These are phyloP conservation scores for Lindgomyces ingoldianus DNA, from an alignment of 495 filamentous ascomycete genomes.

Conservation along the genomic window DNA sequence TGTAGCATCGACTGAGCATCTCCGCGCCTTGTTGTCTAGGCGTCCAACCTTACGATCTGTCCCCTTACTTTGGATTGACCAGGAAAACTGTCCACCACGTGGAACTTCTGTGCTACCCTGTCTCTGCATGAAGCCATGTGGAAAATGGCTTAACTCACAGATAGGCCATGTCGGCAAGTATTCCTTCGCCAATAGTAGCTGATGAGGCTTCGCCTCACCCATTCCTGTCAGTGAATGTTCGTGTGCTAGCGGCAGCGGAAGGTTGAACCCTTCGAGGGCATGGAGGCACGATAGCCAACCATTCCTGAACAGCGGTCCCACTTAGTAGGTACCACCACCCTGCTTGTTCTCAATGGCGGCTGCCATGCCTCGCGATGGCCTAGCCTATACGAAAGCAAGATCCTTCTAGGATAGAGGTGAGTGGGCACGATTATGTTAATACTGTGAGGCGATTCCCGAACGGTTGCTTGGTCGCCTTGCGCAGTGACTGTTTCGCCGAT, in stretches of 20 bases:
- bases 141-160: slow-evolving; percentile 10
- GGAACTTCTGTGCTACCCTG: background rate
- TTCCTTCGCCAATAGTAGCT: slow-evolving; percentile 4
- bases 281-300: slow-evolving; percentile 14
- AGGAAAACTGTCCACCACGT: slow-evolving; percentile 17
- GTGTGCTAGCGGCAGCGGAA: slow-evolving; percentile 18
- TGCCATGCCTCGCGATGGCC: background rate
- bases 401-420: slow-evolving; percentile 5
- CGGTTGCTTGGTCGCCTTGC: background rate
- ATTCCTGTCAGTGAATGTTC: slow-evolving; percentile 9
- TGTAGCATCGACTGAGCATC: slow-evolving; percentile 2
- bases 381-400: background rate
- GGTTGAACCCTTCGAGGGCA: slow-evolving; percentile 4
- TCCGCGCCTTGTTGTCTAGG: slow-evolving; percentile 7
- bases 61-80: slow-evolving; percentile 20
- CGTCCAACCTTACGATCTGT: slow-evolving; percentile 12
- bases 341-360: slow-evolving; percentile 4
- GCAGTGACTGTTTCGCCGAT: background rate
- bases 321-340: slow-evolving; percentile 14
- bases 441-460: slow-evolving; percentile 3
- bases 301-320: slow-evolving; percentile 9
- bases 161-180: background rate
- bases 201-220: slow-evolving; percentile 1
- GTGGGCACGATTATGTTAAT: background rate
- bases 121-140: background rate